Evolutionary conservation across 176 grass and related monocot species (phyloP).

Genomic region (Thalia dealbata): DNA sequence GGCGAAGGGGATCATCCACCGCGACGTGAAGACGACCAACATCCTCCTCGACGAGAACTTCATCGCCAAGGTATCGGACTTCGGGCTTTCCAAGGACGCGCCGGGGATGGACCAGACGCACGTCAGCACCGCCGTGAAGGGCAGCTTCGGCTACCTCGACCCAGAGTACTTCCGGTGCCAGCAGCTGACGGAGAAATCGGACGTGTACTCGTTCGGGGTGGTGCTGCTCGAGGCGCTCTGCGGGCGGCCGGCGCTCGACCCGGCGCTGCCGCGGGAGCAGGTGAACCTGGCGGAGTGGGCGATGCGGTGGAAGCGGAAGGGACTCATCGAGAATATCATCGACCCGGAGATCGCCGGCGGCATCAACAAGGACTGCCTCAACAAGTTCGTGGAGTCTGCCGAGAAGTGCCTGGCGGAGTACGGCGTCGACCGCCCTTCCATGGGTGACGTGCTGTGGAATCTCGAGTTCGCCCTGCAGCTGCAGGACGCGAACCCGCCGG

Average conservation of each 20-base stretch:
- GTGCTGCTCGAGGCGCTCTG: constrained; percentile 84
- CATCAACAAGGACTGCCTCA: constrained; percentile 68
- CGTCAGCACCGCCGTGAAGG: constrained; percentile 94
- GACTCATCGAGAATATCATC: constrained; percentile 87
- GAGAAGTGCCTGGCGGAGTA: constrained; percentile 83
- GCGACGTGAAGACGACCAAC: constrained; percentile 98
- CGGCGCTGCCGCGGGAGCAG: constrained; percentile 75
- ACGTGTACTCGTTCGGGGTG: constrained; percentile 96
- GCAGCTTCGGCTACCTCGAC: constrained; percentile 94
- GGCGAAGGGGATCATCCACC: constrained; percentile 94
- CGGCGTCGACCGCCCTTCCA: constrained; percentile 69
- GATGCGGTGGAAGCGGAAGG: constrained; percentile 85
- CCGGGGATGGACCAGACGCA: constrained; percentile 89
- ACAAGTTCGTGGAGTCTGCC: constrained; percentile 72
- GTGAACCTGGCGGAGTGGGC: constrained; percentile 96
- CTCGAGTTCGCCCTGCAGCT: constrained; percentile 85
- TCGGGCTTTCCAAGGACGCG: constrained; percentile 78
- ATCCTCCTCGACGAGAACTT: constrained; percentile 93
- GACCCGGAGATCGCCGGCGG: constrained; percentile 64
- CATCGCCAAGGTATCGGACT: constrained; percentile 85
- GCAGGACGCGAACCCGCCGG: constrained; percentile 58
- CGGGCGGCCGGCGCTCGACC: constrained; percentile 67
- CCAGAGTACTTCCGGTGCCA: constrained; percentile 98
- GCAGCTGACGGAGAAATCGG: constrained; percentile 92
- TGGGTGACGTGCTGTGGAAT: constrained; percentile 99